Conservation (phyloP, 441 rosid species). For the Cnidoscolus chayamansa region DNA sequence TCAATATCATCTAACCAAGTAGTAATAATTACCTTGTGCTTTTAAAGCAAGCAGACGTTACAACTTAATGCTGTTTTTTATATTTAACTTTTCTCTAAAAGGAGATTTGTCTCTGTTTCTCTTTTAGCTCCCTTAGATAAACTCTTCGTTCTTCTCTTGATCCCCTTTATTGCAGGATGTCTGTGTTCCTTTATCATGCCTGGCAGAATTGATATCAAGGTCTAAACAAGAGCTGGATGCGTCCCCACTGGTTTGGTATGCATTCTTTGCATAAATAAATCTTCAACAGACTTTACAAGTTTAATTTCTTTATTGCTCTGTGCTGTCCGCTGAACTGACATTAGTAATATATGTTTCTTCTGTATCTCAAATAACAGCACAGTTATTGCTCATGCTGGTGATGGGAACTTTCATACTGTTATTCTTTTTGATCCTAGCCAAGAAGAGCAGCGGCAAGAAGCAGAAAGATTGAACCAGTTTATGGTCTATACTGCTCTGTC, state of each 20-base stretch:
- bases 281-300: background rate
- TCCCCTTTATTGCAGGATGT: constrained; percentile 54
- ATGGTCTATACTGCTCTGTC: constrained; percentile 83
- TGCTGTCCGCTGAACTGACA: constrained; percentile 4
- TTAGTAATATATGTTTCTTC: background rate
- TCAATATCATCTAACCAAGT: too few species aligned
- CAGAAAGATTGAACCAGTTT: constrained; percentile 17
- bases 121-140: too few species aligned
- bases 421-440: constrained; percentile 71
- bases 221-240: constrained; percentile 77
- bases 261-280: constrained; percentile 10
- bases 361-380: constrained; percentile 44
- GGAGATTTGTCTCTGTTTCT: background rate
- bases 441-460: constrained; percentile 48
- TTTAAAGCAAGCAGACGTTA: too few species aligned
- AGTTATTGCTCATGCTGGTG: constrained; percentile 91
- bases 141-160: background rate
- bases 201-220: constrained; percentile 72
- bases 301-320: background rate
- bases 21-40: too few species aligned
- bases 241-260: constrained; percentile 63
- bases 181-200: constrained; percentile 82
- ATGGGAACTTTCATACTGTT: constrained; percentile 84
- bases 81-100: too few species aligned
- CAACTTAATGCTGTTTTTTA: too few species aligned